phyloP scores from a whole-genome alignment of 176 grass and related monocot species.

The Musa acuminata region DNA sequence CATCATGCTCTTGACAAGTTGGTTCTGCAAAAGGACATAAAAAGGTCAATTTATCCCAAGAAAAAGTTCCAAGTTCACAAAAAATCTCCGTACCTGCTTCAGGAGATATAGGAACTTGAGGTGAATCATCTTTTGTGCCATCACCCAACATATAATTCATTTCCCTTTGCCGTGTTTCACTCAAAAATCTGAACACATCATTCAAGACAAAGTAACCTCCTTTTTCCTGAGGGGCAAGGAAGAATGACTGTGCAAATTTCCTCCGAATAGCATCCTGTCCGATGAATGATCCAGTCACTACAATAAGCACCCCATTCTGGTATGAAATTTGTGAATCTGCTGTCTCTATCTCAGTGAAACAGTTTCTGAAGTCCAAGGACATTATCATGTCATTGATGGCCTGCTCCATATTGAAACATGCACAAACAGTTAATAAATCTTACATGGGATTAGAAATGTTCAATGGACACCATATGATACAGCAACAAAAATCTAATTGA shows the following conservation, averaged over 20 bases:
- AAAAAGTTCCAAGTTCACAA: not conserved
- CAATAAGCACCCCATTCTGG: constrained; percentile 61
- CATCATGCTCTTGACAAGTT: constrained; percentile 6
- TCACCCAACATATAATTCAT: constrained; percentile 23
- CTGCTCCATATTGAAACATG: not conserved
- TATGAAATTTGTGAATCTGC: constrained; percentile 67
- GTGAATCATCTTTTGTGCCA: constrained; percentile 32
- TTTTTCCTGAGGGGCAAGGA: constrained; percentile 85
- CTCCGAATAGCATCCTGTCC: constrained; percentile 32
- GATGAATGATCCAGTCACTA: constrained; percentile 73
- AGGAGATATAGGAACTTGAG: constrained; percentile 22
- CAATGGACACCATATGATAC: not conserved
- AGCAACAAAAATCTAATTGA: too few relatives aligned
- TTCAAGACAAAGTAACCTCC: constrained; percentile 84
- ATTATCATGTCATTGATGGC: constrained; percentile 41
- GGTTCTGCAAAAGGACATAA: constrained; percentile 25
- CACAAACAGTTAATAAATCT: not conserved
- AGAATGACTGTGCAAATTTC: constrained; percentile 78
- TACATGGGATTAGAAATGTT: not conserved
- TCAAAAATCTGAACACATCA: constrained; percentile 71
- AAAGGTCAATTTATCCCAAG: not conserved
- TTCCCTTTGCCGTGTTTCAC: constrained; percentile 26
- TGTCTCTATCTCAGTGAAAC: constrained; percentile 77
- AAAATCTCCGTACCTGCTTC: constrained; percentile 32
- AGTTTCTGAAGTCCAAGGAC: constrained; percentile 63